phyloP scores from a whole-genome alignment of 1,139 yeast genomes.

The Lodderomyces orthopsilosis region DNA sequence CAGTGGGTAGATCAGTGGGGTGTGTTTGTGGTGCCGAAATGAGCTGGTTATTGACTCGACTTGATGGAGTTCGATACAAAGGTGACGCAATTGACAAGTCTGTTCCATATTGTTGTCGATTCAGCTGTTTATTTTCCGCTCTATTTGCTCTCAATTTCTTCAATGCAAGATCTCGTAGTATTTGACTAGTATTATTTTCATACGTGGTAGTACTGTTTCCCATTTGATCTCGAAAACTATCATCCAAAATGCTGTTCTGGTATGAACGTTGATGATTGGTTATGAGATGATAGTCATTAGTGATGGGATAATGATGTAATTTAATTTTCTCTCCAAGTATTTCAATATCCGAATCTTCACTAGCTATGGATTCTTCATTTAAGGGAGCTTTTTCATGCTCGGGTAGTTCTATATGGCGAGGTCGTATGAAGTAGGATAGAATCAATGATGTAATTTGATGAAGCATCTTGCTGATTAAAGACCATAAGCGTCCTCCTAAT shows the following conservation, averaged over 20 bases:
- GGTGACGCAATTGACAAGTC: conserved; percentile 13
- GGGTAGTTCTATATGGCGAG: neutral
- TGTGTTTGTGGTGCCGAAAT: neutral
- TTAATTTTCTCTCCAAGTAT: conserved; percentile 9
- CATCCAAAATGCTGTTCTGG: conserved; percentile 12
- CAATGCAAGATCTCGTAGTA: conserved; percentile 7
- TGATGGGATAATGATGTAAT: conserved; percentile 3
- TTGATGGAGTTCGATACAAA: neutral
- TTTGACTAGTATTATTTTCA: neutral
- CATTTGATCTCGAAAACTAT: conserved; percentile 2
- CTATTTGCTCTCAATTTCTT: conserved; percentile 1
- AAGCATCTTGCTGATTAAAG: neutral
- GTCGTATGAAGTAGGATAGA: neutral
- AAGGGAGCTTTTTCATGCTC: neutral
- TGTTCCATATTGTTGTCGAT: conserved; percentile 13
- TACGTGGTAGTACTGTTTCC: neutral
- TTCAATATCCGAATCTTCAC: conserved; percentile 11
- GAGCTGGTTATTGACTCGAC: neutral
- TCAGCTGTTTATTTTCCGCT: neutral
- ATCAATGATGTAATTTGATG: neutral
- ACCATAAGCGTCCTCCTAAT: neutral
- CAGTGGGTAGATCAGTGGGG: neutral
- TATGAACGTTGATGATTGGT: neutral
- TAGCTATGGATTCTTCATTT: neutral
- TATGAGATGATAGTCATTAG: conserved; percentile 14